Base-by-base conservation (phyloP, 2,329 filamentous ascomycete genomes). In the Stenocarpella maydis region DNA sequence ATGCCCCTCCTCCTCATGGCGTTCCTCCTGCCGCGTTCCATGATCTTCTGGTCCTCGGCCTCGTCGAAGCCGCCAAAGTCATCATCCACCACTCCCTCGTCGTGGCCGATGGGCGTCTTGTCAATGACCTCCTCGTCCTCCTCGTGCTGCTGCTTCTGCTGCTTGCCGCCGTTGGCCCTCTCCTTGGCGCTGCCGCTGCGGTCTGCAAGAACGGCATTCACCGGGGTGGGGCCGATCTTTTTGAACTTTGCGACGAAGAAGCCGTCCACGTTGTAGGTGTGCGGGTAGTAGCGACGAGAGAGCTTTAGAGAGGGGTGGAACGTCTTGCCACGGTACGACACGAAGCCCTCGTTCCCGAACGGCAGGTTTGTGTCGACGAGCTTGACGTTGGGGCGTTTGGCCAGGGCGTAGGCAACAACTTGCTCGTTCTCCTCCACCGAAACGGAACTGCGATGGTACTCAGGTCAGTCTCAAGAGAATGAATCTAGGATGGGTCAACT, bases 211-310 rank as follows among this genome's bases (percentile, higher is more conserved):
- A 86, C 82, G 2, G 86, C 84, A 66, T 87, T 88, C 68, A 85
- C 82, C 1, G 92, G 91, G 49, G 92, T 93, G 3, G 93, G 92
- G 0, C 90, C 95, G 19, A 89, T 89, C 87, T 99, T 99, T 82
- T 97, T 95, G 82, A 99, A 92, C 82, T 99, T 99, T 77, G 94
- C 93, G 71, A 99, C 96, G 79, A 94, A 99, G 90, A 99, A 99
- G 73, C 96, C 96, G 79, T 98, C 96, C 41, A 99, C 94, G 82
- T 98, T 97, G 84, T 96, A 94, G 24, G 92, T 88, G 79, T 97
- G 94, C 0, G 94, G 94, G 82, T 97, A 97, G 84, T 94, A 97
- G 68, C 95, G 86, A 73, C 93, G 86, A 19, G 94, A 95, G 78
- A 95, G 85, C 77, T 91, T 92, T 84, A 99, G 89, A 74, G 89